These are phyloP conservation scores for Nakazawaea anatomiae DNA, from an alignment of 805 yeast genomes.

Conservation along the genomic window DNA sequence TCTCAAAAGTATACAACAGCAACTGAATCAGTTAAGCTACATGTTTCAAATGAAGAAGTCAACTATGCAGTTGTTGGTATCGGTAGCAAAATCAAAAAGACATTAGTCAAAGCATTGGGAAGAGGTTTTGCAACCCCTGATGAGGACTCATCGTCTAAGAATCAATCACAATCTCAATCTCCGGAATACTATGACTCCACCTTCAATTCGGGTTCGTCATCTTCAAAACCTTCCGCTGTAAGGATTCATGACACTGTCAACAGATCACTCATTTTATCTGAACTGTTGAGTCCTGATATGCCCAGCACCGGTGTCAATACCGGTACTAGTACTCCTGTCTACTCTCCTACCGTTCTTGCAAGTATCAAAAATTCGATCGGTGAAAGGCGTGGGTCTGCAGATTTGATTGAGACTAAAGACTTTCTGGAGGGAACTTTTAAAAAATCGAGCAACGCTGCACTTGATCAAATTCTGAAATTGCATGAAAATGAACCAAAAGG, in stretches of 20 bases:
- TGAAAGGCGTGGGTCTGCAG: conserved; percentile 9
- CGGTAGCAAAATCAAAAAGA: conserved; percentile 55
- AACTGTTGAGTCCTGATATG: conserved; percentile 2
- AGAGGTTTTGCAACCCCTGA: conserved; percentile 6
- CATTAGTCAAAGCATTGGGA: conserved; percentile 36
- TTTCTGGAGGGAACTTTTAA: conserved; percentile 7
- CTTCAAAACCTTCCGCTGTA: conserved; percentile 1
- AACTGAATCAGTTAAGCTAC: conserved; percentile 32
- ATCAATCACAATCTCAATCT: neutral
- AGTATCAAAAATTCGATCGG: neutral
- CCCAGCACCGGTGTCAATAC: neutral
- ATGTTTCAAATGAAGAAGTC: conserved; percentile 62
- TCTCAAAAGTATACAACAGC: conserved; percentile 19
- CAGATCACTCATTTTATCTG: conserved; percentile 4
- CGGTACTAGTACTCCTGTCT: neutral
- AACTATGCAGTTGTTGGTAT: conserved; percentile 79
- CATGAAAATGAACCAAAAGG: neutral
- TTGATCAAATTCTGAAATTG: conserved; percentile 1
- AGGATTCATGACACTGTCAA: neutral
- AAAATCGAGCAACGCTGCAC: conserved; percentile 1
- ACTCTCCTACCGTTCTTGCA: neutral
- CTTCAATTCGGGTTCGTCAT: conserved; percentile 4
- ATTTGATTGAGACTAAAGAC: conserved; percentile 6
- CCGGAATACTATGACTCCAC: neutral
- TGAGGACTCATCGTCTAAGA: neutral